These are phyloP conservation scores for Peterozyma toletana DNA, from an alignment of 805 yeast species.

Conservation along the genomic window DNA sequence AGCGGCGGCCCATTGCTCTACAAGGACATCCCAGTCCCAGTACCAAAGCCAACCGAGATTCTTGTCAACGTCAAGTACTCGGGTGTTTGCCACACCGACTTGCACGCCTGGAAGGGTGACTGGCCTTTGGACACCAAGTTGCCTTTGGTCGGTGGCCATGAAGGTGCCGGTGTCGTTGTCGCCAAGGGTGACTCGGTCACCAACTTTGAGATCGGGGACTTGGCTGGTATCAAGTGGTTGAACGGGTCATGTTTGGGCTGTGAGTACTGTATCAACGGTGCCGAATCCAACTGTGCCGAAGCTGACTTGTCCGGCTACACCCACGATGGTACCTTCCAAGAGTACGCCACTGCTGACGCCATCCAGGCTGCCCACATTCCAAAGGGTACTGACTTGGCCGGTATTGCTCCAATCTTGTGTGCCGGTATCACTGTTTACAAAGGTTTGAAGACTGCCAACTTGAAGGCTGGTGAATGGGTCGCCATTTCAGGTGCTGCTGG, in stretches of 20 bases:
- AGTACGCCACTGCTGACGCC: slow-evolving; percentile 47
- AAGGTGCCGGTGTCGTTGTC: slow-evolving; percentile 68
- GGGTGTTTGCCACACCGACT: slow-evolving; percentile 71
- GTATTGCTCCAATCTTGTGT: slow-evolving; percentile 42
- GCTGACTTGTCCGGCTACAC: slow-evolving; percentile 73
- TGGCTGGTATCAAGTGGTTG: slow-evolving; percentile 64
- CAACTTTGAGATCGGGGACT: slow-evolving; percentile 57
- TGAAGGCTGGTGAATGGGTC: slow-evolving; percentile 43
- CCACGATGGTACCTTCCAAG: slow-evolving; percentile 57
- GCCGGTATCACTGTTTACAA: slow-evolving; percentile 50
- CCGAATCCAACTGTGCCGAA: slow-evolving; percentile 59
- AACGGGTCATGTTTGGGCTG: slow-evolving; percentile 61
- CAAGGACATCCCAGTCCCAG: slow-evolving; percentile 69
- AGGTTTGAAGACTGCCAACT: slow-evolving; percentile 42
- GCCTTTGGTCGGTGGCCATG: slow-evolving; percentile 68
- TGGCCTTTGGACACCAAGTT: slow-evolving; percentile 55
- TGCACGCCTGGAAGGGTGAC: slow-evolving; percentile 71
- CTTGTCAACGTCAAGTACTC: slow-evolving; percentile 63
- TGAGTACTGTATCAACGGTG: slow-evolving; percentile 52
- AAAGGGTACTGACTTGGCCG: slow-evolving; percentile 37
- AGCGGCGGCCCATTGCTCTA: slow-evolving; percentile 56
- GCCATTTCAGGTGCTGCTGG: slow-evolving; percentile 46
- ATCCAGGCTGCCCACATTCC: slow-evolving; percentile 45
- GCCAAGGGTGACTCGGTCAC: slow-evolving; percentile 53
- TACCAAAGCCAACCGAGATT: slow-evolving; percentile 56